Conservation (phyloP, 768 basidiomycete species). For the Leucosporidium scottii region DNA sequence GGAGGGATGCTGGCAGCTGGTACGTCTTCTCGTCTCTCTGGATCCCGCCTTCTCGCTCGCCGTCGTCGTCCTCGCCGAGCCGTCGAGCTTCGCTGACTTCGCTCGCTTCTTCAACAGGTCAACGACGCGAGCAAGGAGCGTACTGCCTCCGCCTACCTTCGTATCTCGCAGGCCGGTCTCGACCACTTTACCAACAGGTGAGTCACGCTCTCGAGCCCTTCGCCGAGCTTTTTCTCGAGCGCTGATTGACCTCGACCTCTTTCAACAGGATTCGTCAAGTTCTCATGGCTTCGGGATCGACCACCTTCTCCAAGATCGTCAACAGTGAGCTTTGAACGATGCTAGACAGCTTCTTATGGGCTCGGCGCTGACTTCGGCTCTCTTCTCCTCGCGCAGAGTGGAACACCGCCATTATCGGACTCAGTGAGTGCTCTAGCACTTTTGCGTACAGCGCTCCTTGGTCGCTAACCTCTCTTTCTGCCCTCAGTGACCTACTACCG, state of each 20-base stretch:
- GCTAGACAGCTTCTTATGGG: no score
- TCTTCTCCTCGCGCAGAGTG: constrained; percentile 87
- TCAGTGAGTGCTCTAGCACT: constrained; percentile 1
- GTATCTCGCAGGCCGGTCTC: constrained; percentile 86
- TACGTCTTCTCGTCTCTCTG: neutral
- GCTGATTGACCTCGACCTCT: no score
- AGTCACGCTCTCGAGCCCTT: constrained; percentile 57
- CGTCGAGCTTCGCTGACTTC: constrained; percentile 11
- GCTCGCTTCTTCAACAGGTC: constrained; percentile 49
- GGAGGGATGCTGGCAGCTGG: constrained; percentile 70
- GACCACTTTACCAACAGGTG: constrained; percentile 39
- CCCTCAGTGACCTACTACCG: constrained; percentile 57
- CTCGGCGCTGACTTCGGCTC: constrained; percentile 44
- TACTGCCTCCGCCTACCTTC: constrained; percentile 94
- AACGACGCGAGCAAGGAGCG: constrained; percentile 97
- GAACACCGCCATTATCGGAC: constrained; percentile 88
- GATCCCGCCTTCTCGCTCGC: neutral
- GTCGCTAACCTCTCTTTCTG: neutral
- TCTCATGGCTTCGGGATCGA: constrained; percentile 95
- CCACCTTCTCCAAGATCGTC: constrained; percentile 97
- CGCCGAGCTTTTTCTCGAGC: no score
- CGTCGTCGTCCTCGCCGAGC: neutral
- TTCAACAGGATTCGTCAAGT: constrained; percentile 56
- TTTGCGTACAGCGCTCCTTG: neutral
- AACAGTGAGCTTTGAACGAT: neutral